phyloP scores from a whole-genome alignment of 2,329 filamentous ascomycete genomes.

The Nigrospora oryzae region DNA sequence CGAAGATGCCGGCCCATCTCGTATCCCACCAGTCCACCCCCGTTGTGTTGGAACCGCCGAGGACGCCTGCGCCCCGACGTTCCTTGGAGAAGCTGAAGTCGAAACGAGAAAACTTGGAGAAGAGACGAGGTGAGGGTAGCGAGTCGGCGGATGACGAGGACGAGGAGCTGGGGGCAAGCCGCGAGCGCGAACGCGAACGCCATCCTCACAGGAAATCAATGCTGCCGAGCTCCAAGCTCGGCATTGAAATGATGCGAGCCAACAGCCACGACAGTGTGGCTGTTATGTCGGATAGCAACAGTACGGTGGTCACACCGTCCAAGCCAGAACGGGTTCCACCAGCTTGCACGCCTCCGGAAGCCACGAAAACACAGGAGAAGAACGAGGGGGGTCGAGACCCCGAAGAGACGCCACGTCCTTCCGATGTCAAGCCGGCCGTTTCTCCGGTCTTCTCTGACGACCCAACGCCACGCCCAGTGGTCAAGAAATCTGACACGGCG shows the following conservation, averaged over 20 bases:
- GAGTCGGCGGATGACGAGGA: constrained; percentile 95
- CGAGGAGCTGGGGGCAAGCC: constrained; percentile 66
- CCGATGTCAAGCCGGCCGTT: constrained; percentile 7
- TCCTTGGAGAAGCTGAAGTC: constrained; percentile 67
- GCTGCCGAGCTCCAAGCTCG: constrained; percentile 77
- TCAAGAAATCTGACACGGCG: constrained; percentile 7
- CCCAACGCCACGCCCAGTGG: constrained; percentile 28
- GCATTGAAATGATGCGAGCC: constrained; percentile 95
- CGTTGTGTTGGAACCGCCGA: constrained; percentile 44
- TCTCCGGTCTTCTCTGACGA: constrained; percentile 18
- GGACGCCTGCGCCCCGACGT: constrained; percentile 42
- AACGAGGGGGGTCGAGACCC: constrained; percentile 12
- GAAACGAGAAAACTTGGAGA: constrained; percentile 70
- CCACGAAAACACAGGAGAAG: constrained; percentile 10
- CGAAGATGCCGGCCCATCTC: constrained; percentile 42
- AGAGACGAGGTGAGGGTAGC: constrained; percentile 59
- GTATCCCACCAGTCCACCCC: constrained; percentile 58
- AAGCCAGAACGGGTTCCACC: constrained; percentile 25
- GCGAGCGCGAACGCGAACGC: constrained; percentile 13
- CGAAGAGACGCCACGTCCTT: constrained; percentile 36
- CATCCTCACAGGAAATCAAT: constrained; percentile 36
- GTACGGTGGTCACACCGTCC: constrained; percentile 40
- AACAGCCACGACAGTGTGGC: constrained; percentile 82
- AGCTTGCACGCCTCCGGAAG: constrained; percentile 20
- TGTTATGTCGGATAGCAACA: constrained; percentile 37